Percentiles rank a stretch among this genome's conserved stretches.
phyloP scores from a whole-genome alignment of 108 stramenopile genomes.

The Stephanodiscus triporus region DNA sequence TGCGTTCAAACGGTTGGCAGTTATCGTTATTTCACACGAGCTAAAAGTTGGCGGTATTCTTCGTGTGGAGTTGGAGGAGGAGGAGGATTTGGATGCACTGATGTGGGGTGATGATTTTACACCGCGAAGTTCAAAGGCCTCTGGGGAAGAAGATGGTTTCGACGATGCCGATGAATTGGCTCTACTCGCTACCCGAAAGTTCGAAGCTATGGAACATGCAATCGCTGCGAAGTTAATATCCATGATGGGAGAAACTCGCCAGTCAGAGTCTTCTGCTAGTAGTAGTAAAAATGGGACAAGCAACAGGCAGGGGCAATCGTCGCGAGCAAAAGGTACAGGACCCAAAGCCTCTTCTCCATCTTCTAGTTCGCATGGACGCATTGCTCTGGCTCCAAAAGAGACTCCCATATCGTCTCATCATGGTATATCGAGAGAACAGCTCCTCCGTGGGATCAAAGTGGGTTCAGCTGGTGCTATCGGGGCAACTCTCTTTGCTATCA shows the following conservation, averaged over 20 bases:
- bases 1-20: conserved; percentile 78
- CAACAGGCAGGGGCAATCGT: not conserved
- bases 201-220: conserved; percentile 79
- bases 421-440: conserved; percentile 59
- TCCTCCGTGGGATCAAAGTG: conserved; percentile 75
- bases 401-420: conserved; percentile 36
- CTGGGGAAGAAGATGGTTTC: conserved; percentile 11
- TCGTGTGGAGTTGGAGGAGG: conserved; percentile 45
- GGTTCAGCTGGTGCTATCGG: conserved; percentile 72
- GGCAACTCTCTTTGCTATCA: conserved; percentile 74
- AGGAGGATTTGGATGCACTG: conserved; percentile 30
- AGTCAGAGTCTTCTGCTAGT: conserved; percentile 4
- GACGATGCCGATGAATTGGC: conserved; percentile 40
- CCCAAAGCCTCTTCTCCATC: conserved; percentile 19
- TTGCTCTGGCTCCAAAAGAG: conserved; percentile 45
- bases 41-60: conserved; percentile 55
- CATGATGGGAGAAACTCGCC: conserved; percentile 41
- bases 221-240: conserved; percentile 70
- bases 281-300: conserved; percentile 3
- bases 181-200: conserved; percentile 73
- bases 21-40: conserved; percentile 74
- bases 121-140: not conserved
- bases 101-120: conserved; percentile 4
- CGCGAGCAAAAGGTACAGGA: conserved; percentile 3
- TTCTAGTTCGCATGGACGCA: conserved; percentile 38